Evolutionary conservation across 352 stramenopile genomes (phyloP).

Genomic region (Phytophthora pisi): DNA sequence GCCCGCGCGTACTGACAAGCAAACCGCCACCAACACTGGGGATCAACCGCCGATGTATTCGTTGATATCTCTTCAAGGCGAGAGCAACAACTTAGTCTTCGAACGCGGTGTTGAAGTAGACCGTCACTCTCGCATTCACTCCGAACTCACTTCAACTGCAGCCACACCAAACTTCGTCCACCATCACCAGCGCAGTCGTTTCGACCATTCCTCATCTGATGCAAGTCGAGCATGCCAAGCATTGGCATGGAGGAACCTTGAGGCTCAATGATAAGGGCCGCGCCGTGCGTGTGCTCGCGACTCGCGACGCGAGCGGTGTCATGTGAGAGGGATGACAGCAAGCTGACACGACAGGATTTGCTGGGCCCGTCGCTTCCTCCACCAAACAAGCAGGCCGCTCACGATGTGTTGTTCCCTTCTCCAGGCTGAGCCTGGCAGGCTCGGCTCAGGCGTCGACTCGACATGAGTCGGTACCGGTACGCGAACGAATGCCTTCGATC

Average conservation of each 20-base stretch:
- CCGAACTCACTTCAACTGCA: background rate
- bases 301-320: background rate
- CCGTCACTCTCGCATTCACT: background rate
- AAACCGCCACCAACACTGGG: constrained; percentile 71
- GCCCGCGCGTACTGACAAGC: constrained; percentile 67
- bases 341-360: constrained; percentile 27
- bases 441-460: constrained; percentile 7
- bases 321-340: background rate
- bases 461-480: background rate
- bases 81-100: no score
- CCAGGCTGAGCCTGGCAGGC: background rate
- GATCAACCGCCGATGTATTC: constrained; percentile 27
- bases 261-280: background rate
- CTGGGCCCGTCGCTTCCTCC: constrained; percentile 5
- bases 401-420: background rate
- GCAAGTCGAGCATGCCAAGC: background rate
- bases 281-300: no score
- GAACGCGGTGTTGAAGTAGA: background rate
- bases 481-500: background rate
- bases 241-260: background rate
- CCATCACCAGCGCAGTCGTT: background rate
- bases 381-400: background rate
- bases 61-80: no score
- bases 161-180: constrained; percentile 2
- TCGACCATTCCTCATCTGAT: background rate